phyloP scores from a whole-genome alignment of 148 eudicot species.

The Suaeda aralocaspica region DNA sequence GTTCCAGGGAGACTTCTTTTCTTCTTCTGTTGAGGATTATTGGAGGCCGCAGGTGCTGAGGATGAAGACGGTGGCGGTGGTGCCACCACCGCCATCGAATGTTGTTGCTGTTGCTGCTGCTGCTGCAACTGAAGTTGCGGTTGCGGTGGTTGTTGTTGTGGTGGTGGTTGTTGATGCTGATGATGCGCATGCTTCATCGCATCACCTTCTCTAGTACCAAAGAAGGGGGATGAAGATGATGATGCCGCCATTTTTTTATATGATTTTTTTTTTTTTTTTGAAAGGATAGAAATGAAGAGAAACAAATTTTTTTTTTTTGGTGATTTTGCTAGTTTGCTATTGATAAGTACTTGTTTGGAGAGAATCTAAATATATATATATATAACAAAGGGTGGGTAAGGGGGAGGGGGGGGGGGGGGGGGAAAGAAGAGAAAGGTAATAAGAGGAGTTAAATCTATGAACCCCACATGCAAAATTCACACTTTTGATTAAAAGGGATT shows the following conservation, averaged over 20 bases:
- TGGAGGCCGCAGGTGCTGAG: constrained; percentile 6
- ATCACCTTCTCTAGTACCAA: constrained; percentile 18
- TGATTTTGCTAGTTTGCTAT: constrained; percentile 8
- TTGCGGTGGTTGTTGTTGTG: constrained; percentile 11
- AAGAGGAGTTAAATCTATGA: constrained; percentile 21
- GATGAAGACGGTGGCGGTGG: constrained; percentile 29
- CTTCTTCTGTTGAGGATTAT: constrained; percentile 32
- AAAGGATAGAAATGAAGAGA: not conserved
- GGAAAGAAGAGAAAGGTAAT: no score
- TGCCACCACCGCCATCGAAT: not conserved
- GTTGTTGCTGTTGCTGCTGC: constrained; percentile 6
- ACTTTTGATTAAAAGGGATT: constrained; percentile 3
- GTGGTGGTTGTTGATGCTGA: not conserved
- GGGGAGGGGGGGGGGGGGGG: not conserved
- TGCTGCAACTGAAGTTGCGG: not conserved
- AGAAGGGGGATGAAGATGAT: constrained; percentile 26
- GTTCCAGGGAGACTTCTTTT: constrained; percentile 43
- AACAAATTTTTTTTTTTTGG: not conserved
- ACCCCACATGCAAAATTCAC: constrained; percentile 35
- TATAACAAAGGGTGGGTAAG: not conserved
- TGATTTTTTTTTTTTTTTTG: not conserved
- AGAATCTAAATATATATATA: constrained; percentile 23
- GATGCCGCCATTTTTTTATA: constrained; percentile 23
- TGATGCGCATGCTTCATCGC: not conserved
- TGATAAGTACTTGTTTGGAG: constrained; percentile 2